These are phyloP conservation scores for Microthlaspi erraticum DNA, from an alignment of 345 rosid species.

Conservation along the genomic window DNA sequence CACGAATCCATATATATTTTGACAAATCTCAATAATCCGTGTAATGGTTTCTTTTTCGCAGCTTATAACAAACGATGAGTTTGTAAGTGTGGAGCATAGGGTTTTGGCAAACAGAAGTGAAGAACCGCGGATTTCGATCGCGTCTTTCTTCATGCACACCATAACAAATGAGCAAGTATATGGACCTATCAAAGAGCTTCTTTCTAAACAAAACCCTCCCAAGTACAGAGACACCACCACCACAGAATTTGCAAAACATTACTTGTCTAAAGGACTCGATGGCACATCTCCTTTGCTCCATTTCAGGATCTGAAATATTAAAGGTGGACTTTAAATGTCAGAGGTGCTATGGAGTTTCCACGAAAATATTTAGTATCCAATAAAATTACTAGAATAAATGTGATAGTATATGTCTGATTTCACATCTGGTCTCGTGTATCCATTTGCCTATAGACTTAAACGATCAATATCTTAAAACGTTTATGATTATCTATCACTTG, in stretches of 20 bases:
- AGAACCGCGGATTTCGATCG: conserved; percentile 51
- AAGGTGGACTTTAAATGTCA: neutral
- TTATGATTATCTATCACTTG: too few relatives aligned
- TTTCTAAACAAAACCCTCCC: conserved; percentile 51
- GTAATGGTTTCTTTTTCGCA: conserved; percentile 19
- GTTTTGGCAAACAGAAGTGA: conserved; percentile 41
- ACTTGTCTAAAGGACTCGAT: conserved; percentile 45
- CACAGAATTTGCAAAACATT: conserved; percentile 31
- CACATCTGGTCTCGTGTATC: neutral
- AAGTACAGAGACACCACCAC: conserved; percentile 50
- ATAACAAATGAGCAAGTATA: conserved; percentile 18
- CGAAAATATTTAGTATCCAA: neutral
- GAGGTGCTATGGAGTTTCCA: neutral
- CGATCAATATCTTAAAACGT: too few relatives aligned
- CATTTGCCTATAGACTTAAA: too few relatives aligned
- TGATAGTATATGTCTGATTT: neutral
- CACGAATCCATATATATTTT: too few relatives aligned
- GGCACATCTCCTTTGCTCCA: conserved; percentile 31
- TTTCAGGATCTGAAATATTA: conserved; percentile 23
- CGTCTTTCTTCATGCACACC: conserved; percentile 40
- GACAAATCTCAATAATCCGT: neutral
- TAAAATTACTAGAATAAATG: neutral
- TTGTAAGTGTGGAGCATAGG: conserved; percentile 50
- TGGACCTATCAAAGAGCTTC: conserved; percentile 51
- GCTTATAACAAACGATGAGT: conserved; percentile 53